These are phyloP conservation scores for Lachancea dasiensis DNA, from an alignment of 805 yeast species.

Conservation along the genomic window DNA sequence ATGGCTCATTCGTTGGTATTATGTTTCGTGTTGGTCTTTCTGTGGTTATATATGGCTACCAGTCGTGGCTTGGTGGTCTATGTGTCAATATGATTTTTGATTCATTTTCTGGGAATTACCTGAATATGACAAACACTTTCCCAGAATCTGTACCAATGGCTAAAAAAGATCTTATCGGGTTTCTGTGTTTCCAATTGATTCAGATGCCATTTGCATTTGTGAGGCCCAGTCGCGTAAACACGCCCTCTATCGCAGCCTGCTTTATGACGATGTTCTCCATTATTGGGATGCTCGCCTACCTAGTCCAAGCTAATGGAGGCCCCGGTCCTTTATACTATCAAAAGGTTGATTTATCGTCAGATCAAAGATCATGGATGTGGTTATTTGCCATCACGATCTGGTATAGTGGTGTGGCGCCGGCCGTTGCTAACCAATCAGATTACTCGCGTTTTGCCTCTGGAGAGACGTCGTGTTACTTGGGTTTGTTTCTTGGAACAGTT, in stretches of 20 bases:
- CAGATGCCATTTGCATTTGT: conserved; percentile 25
- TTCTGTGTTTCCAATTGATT: conserved; percentile 36
- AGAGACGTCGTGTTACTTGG: conserved; percentile 25
- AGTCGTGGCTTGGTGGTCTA: conserved; percentile 35
- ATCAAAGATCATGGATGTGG: conserved; percentile 37
- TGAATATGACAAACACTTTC: conserved; percentile 23
- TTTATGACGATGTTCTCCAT: conserved; percentile 26
- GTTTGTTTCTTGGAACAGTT: conserved; percentile 32
- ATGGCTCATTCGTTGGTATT: conserved; percentile 33
- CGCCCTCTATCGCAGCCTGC: conserved; percentile 23
- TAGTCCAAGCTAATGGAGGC: conserved; percentile 27
- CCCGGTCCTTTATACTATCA: conserved; percentile 31
- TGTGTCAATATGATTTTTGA: conserved; percentile 32
- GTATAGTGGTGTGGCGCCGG: conserved; percentile 37
- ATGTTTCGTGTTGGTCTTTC: conserved; percentile 35
- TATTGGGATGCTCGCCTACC: conserved; percentile 30
- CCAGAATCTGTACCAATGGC: conserved; percentile 34
- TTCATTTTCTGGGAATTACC: conserved; percentile 21
- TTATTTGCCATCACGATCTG: conserved; percentile 36
- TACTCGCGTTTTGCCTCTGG: conserved; percentile 36
- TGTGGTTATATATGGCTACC: conserved; percentile 37
- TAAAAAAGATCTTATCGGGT: conserved; percentile 36
- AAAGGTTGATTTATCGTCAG: conserved; percentile 19
- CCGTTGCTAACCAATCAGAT: conserved; percentile 38
- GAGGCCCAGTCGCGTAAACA: conserved; percentile 31